Conservation (phyloP, 768 basidiomycete species). For the Hydnomerulius pinastri region DNA sequence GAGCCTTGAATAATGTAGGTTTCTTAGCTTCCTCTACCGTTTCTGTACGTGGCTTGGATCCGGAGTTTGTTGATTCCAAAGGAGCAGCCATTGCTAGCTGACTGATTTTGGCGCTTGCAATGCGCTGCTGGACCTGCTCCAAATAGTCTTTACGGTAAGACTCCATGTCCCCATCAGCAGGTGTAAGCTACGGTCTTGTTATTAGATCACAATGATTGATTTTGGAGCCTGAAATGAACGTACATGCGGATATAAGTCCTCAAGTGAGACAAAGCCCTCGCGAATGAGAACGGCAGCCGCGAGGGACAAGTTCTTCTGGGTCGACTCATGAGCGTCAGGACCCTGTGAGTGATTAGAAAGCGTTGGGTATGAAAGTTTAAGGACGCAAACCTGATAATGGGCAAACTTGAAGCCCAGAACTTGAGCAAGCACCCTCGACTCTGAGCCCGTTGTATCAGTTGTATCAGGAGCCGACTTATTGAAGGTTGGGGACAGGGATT, state of each 20-base stretch:
- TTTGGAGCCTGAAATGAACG: conserved; percentile 25
- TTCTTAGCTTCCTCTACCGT: conserved; percentile 40
- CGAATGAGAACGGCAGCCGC: conserved; percentile 87
- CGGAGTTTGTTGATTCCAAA: conserved; percentile 53
- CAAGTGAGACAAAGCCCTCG: conserved; percentile 82
- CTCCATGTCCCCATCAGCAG: conserved; percentile 77
- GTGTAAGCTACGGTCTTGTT: conserved; percentile 55
- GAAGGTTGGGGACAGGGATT: conserved; percentile 26
- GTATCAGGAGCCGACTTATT: conserved; percentile 11
- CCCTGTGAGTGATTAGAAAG: conserved; percentile 39
- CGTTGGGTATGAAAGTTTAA: neutral
- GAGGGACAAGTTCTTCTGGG: conserved; percentile 75
- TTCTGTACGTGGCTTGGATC: conserved; percentile 42
- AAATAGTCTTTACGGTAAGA: conserved; percentile 65
- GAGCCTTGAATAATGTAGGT: conserved; percentile 39
- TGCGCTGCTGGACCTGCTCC: conserved; percentile 60
- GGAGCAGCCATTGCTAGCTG: conserved; percentile 86
- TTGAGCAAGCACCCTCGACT: conserved; percentile 76
- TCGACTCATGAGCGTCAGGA: conserved; percentile 57
- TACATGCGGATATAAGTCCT: conserved; percentile 94
- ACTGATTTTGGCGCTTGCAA: conserved; percentile 68
- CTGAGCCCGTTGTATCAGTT: conserved; percentile 27
- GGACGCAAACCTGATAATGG: conserved; percentile 73
- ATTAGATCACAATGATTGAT: conserved; percentile 9
- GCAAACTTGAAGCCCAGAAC: conserved; percentile 98